Evolutionary conservation across 257 asterid species (phyloP).

Genomic region (Fraxinus quadrangulata): DNA sequence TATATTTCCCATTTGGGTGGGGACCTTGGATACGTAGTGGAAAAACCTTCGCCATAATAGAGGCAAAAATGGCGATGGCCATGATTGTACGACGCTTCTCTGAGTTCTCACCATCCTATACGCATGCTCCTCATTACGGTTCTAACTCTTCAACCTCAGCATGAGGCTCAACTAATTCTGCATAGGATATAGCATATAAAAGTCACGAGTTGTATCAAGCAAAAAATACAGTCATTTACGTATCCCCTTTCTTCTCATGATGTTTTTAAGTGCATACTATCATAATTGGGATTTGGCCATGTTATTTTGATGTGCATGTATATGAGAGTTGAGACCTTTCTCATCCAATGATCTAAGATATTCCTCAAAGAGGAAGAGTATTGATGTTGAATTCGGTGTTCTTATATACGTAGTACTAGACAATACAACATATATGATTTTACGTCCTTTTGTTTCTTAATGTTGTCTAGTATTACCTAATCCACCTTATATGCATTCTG

Average conservation of each 20-base stretch:
- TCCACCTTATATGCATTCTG: no score
- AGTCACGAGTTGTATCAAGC: neutral
- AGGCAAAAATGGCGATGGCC: slow-evolving; percentile 38
- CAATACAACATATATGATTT: neutral
- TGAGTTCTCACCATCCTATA: slow-evolving; percentile 40
- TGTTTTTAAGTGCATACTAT: no score
- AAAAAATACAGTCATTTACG: no score
- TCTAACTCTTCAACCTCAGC: slow-evolving; percentile 37
- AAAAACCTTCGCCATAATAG: slow-evolving; percentile 41
- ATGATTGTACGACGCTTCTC: slow-evolving; percentile 47
- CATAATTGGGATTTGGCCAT: no score
- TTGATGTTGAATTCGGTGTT: no score
- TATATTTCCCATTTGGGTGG: slow-evolving; percentile 46
- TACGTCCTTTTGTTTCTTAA: no score
- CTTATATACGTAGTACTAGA: neutral
- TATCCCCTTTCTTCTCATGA: no score
- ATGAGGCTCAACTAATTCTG: slow-evolving; percentile 35
- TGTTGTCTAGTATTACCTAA: no score
- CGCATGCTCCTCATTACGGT: slow-evolving; percentile 31
- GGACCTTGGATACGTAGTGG: slow-evolving; percentile 46
- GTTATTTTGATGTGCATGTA: no score
- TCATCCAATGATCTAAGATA: no score
- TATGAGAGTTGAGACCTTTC: no score
- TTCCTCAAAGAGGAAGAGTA: neutral
- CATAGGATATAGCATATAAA: slow-evolving; percentile 14